These are phyloP conservation scores for Salix dunnii DNA, from an alignment of 345 rosid genomes.

Conservation along the genomic window DNA sequence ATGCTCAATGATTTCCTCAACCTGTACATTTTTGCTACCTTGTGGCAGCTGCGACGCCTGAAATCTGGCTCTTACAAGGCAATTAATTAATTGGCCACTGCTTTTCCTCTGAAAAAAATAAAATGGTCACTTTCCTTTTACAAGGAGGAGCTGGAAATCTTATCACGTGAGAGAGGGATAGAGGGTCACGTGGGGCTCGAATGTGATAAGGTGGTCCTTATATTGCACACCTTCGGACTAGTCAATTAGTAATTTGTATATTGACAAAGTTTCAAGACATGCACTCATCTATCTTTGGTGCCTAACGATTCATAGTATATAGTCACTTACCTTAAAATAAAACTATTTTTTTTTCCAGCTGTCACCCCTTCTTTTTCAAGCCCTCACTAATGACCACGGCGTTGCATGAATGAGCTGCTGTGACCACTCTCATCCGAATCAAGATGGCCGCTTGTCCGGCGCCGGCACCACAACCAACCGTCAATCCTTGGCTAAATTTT, in stretches of 20 bases:
- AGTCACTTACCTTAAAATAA: slow-evolving; percentile 9
- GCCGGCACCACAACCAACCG: not conserved
- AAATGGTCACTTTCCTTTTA: too few species aligned
- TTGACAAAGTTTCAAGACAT: not conserved
- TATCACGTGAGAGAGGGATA: not conserved
- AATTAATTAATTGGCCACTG: not conserved
- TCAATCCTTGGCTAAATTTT: not conserved
- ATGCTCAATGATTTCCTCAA: too few species aligned
- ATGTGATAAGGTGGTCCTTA: not conserved
- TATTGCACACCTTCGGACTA: not conserved
- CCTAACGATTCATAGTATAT: slow-evolving; percentile 26
- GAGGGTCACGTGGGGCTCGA: not conserved
- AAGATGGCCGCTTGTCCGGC: not conserved
- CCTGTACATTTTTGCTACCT: not conserved
- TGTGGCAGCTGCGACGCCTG: not conserved
- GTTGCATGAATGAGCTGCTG: not conserved
- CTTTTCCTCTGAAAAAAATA: not conserved
- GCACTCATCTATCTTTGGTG: not conserved
- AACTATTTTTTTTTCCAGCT: too few species aligned
- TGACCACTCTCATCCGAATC: not conserved
- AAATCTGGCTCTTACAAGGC: not conserved
- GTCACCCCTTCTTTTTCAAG: not conserved
- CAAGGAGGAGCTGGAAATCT: not conserved
- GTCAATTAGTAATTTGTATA: not conserved
- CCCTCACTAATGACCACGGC: slow-evolving; percentile 9